Base-by-base conservation (phyloP, 495 filamentous ascomycete species). In the Xylaria nigripes region DNA sequence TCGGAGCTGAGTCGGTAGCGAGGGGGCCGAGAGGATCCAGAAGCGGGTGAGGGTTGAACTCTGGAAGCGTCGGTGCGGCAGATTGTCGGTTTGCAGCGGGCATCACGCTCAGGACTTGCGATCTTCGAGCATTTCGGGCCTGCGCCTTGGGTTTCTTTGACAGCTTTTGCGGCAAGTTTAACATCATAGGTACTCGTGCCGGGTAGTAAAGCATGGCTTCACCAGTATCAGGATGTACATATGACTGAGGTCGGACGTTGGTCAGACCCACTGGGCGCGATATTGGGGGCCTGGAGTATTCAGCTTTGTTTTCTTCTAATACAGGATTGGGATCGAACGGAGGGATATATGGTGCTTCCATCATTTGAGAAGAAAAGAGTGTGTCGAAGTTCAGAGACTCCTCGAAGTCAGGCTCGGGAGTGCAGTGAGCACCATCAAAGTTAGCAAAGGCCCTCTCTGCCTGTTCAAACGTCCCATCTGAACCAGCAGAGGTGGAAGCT, bases 171-270 rank as follows among this genome's bases (percentile, higher is more conserved):
- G 93, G 93, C 3, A 98, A 76, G 60, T 96, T 96, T 24, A 98
- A 76, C 81, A 93, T 90, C 62, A 85, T 84, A 1, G 93, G 93
- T 0, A 98, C 92, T 12, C 89, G 93, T 3, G 93, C 93, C 13
- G 93, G 93, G 65, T 98, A 98, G 67, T 83, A 97, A 8, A 96
- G 80, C 86, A 98, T 92, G 48, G 85, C 74, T 54, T 92, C 81
- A 3, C 78, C 83, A 2, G 79, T 79, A 24, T 73, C 73, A 9
- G 85, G 84, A 57, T 86, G 76, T 47, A 84, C 71, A 62, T 83
- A 85, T 19, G 81, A 77, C 56, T 79, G 71, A 19, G 83, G 78
- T 49, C 79, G 72, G 48, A 67, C 73, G 8, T 67, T 69, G 9
- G 70, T 64, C 40, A 58, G 54, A 15, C 48, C 55, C 21, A 53